Conservation (phyloP, 306 rosid species). For the Morella rubra region DNA sequence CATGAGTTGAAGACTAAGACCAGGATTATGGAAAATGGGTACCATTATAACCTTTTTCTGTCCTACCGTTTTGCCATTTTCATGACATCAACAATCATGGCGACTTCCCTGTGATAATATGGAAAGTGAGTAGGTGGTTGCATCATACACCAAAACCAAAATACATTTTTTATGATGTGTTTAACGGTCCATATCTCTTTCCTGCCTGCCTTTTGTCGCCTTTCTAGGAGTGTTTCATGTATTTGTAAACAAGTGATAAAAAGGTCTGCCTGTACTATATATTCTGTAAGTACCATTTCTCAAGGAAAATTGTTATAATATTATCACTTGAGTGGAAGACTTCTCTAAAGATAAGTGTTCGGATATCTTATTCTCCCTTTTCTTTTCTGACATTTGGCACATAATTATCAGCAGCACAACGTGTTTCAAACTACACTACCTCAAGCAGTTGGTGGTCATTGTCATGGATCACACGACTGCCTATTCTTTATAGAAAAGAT, state of each 20-base stretch:
- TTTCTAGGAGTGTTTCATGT: too few species aligned
- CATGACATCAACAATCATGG: not conserved
- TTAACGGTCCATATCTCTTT: not conserved
- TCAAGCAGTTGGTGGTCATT: not conserved
- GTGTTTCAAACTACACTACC: not conserved
- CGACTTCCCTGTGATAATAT: not conserved
- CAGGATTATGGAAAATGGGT: too few species aligned
- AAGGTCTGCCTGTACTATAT: not conserved
- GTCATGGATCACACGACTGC: not conserved
- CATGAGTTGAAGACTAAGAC: not conserved
- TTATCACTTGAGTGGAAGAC: not conserved
- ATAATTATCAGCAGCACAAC: not conserved
- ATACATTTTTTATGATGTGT: not conserved
- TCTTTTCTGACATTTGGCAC: not conserved
- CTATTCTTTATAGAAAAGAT: not conserved
- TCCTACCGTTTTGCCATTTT: too few species aligned
- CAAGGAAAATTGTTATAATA: not conserved
- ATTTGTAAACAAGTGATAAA: not conserved
- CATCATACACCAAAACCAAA: not conserved
- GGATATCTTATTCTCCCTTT: not conserved
- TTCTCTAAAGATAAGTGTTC: not conserved
- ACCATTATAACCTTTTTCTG: too few species aligned
- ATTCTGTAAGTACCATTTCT: not conserved
- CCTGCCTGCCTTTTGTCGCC: too few species aligned
- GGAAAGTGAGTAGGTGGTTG: not conserved